These are phyloP conservation scores for Dentipellis fragilis DNA, from an alignment of 768 basidiomycete genomes.

Conservation along the genomic window DNA sequence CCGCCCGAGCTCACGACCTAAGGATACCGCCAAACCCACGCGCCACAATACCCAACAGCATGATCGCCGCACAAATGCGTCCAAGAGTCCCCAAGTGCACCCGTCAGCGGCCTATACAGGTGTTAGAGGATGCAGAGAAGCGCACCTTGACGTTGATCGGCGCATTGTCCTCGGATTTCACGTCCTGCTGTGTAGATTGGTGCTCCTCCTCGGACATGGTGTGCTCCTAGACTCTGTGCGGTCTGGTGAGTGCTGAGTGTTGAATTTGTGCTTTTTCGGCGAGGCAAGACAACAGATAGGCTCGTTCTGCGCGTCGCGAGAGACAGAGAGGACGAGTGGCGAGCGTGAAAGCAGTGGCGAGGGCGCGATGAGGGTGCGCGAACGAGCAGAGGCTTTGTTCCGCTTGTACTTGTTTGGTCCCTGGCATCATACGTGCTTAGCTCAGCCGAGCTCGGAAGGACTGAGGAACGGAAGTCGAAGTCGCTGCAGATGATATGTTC, in stretches of 20 bases:
- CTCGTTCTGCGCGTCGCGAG: neutral
- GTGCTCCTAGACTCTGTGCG: neutral
- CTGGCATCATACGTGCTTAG: neutral
- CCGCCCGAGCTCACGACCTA: slow-evolving; percentile 70
- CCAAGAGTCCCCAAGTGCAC: too few relatives aligned
- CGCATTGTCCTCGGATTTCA: slow-evolving; percentile 50
- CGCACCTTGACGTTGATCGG: slow-evolving; percentile 76
- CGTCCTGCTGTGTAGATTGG: slow-evolving; percentile 22
- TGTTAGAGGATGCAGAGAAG: neutral
- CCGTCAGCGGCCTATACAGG: neutral
- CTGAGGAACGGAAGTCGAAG: too few relatives aligned
- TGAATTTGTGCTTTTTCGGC: neutral
- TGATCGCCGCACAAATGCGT: too few relatives aligned
- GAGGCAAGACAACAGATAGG: neutral
- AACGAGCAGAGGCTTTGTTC: neutral
- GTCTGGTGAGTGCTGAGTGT: neutral
- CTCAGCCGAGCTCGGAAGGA: neutral
- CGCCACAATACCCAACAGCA: too few relatives aligned
- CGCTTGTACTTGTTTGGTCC: neutral
- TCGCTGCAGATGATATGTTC: too few relatives aligned
- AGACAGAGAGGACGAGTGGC: neutral
- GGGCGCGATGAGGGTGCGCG: neutral
- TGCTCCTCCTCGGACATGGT: slow-evolving; percentile 48
- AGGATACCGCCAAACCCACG: neutral
- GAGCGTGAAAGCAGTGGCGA: neutral